phyloP scores from a whole-genome alignment of 768 basidiomycete genomes.

The Mycena sanguinolenta region DNA sequence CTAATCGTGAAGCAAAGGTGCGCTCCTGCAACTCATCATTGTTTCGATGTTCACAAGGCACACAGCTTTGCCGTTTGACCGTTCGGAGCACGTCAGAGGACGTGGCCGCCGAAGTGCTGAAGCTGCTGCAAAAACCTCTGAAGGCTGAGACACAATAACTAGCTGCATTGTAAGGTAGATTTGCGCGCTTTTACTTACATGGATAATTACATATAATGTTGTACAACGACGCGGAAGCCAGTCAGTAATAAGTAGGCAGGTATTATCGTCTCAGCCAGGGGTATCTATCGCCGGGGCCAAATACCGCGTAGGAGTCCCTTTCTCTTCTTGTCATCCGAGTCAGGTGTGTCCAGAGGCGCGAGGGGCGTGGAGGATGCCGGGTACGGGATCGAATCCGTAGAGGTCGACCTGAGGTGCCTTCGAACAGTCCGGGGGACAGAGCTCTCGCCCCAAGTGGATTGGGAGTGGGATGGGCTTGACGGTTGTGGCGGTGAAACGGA shows the following conservation, averaged over 20 bases:
- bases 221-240: slow-evolving; percentile 24
- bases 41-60: not conserved
- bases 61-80: slow-evolving; percentile 91
- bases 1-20: slow-evolving; percentile 96
- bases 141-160: slow-evolving; percentile 47
- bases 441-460: slow-evolving; percentile 42
- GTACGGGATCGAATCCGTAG: slow-evolving; percentile 67
- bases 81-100: slow-evolving; percentile 95
- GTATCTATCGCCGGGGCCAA: slow-evolving; percentile 49
- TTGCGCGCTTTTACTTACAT: slow-evolving; percentile 29
- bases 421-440: slow-evolving; percentile 37
- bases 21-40: slow-evolving; percentile 34
- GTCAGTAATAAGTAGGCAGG: slow-evolving; percentile 27
- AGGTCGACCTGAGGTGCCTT: slow-evolving; percentile 64
- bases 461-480: slow-evolving; percentile 32
- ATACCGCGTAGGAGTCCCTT: slow-evolving; percentile 60
- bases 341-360: slow-evolving; percentile 48
- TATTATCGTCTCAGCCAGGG: slow-evolving; percentile 21
- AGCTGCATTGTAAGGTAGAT: slow-evolving; percentile 38
- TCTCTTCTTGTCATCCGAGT: slow-evolving; percentile 57
- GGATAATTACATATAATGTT: slow-evolving; percentile 36
- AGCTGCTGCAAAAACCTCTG: slow-evolving; percentile 62
- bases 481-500: slow-evolving; percentile 31
- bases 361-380: slow-evolving; percentile 34
- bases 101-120: slow-evolving; percentile 81